A percentile compares a stretch with the other conserved stretches of the same genome.
These are phyloP conservation scores for Nigrograna mackinnonii DNA, from an alignment of 2,329 filamentous ascomycete genomes.

Conservation along the genomic window DNA sequence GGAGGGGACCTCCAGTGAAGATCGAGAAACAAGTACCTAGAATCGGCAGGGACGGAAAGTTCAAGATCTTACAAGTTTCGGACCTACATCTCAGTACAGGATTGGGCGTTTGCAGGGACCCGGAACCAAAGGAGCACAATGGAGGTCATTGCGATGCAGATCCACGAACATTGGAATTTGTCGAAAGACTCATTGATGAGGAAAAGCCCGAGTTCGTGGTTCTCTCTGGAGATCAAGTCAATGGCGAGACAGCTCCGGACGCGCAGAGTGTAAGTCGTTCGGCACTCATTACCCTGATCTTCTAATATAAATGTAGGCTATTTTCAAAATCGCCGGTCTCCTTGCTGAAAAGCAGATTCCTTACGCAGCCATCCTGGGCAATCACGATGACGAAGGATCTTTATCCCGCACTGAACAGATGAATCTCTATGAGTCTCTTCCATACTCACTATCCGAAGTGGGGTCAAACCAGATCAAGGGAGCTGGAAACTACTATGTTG, in stretches of 20 bases:
- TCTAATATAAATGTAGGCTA: conserved; percentile 57
- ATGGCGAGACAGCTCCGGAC: conserved; percentile 90
- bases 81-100: conserved; percentile 94
- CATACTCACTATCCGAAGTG: conserved; percentile 83
- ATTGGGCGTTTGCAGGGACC: conserved; percentile 80
- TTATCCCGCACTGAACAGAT: conserved; percentile 79
- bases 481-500: conserved; percentile 92
- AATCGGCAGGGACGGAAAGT: conserved; percentile 86
- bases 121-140: conserved; percentile 73
- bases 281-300: background rate
- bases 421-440: conserved; percentile 81
- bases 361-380: conserved; percentile 93
- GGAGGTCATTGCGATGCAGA: conserved; percentile 88
- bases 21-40: conserved; percentile 72
- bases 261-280: conserved; percentile 70
- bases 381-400: conserved; percentile 92
- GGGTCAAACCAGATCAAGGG: conserved; percentile 85
- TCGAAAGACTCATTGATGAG: conserved; percentile 80
- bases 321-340: conserved; percentile 89
- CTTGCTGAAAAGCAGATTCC: conserved; percentile 87
- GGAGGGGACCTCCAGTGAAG: conserved; percentile 69
- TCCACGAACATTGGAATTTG: conserved; percentile 86
- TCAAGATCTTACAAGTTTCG: conserved; percentile 97
- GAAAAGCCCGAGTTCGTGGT: conserved; percentile 94
- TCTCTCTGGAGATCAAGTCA: conserved; percentile 91